Percentiles rank a stretch among this genome's conserved stretches.
Conservation (phyloP, 73 alveolate genomes). For the Diophrys sp. region DNA sequence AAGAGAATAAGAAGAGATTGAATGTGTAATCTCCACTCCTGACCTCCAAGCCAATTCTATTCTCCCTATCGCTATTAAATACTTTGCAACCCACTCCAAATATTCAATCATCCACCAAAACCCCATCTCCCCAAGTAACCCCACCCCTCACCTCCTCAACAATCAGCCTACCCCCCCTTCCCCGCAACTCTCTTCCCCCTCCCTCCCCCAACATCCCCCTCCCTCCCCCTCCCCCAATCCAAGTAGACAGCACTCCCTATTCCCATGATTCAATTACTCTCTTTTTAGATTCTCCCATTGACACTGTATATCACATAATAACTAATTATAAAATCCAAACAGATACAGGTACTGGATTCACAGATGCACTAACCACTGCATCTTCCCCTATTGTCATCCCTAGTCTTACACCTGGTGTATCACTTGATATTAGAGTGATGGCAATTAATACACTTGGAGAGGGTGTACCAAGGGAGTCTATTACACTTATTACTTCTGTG, state of each 20-base stretch:
- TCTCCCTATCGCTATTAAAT: conserved; percentile 53
- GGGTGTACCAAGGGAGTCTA: conserved; percentile 41
- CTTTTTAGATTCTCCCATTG: conserved; percentile 64
- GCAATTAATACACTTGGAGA: conserved; percentile 55
- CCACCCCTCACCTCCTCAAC: conserved; percentile 46
- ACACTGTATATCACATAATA: conserved; percentile 59
- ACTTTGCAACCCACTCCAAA: conserved; percentile 54
- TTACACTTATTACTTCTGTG: conserved; percentile 51
- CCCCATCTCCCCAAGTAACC: conserved; percentile 49
- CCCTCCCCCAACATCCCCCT: conserved; percentile 25
- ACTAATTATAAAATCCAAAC: conserved; percentile 44
- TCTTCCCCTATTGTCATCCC: conserved; percentile 5
- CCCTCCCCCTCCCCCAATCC: conserved; percentile 18
- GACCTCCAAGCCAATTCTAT: too few species aligned
- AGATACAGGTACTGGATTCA: conserved; percentile 19
- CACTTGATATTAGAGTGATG: conserved; percentile 34
- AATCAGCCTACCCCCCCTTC: conserved; percentile 27
- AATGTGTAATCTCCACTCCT: conserved; percentile 63
- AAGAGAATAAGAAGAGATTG: conserved; percentile 9
- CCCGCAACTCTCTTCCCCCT: conserved; percentile 14
- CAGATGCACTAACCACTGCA: conserved; percentile 30
- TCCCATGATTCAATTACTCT: conserved; percentile 25
- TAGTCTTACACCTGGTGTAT: conserved; percentile 56
- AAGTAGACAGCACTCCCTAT: conserved; percentile 38
- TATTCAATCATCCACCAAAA: conserved; percentile 47